Conservation (phyloP, 2,329 filamentous ascomycete genomes). For the Neofusicoccum sp. region DNA sequence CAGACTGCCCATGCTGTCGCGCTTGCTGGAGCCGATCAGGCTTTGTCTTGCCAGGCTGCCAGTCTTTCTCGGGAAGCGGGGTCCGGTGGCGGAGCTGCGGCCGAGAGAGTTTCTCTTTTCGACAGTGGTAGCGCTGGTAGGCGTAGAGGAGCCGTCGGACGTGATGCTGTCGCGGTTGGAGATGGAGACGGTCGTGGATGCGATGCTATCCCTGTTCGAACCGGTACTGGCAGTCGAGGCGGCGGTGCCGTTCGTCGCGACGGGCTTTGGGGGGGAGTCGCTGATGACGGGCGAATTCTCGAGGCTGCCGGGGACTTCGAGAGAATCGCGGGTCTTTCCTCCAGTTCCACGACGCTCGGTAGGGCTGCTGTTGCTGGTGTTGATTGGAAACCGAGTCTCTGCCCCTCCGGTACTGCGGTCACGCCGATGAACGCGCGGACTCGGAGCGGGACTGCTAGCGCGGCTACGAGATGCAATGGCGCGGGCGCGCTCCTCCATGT, state of each 20-base stretch:
- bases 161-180: constrained; percentile 20
- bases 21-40: constrained; percentile 31
- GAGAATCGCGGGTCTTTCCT: constrained; percentile 64
- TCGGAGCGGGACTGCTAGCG: constrained; percentile 71
- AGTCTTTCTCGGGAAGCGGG: constrained; percentile 53
- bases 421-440: constrained; percentile 57
- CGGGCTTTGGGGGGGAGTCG: constrained; percentile 22
- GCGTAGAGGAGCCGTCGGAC: constrained; percentile 20
- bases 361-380: constrained; percentile 58
- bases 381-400: constrained; percentile 79
- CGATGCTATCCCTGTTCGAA: constrained; percentile 21
- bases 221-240: constrained; percentile 23
- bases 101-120: constrained; percentile 69
- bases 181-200: constrained; percentile 23
- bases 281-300: constrained; percentile 44
- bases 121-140: constrained; percentile 36
- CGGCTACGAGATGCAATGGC: constrained; percentile 73
- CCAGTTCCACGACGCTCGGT: constrained; percentile 58
- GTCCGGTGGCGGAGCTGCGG: constrained; percentile 47
- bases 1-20: constrained; percentile 35
- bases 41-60: constrained; percentile 50
- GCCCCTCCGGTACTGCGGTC: constrained; percentile 72
- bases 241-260: constrained; percentile 40
- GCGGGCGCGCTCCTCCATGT: constrained; percentile 91
- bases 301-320: constrained; percentile 76